Evolutionary conservation across 2,329 filamentous ascomycete species (phyloP).

Genomic region (Xylaria sp.): DNA sequence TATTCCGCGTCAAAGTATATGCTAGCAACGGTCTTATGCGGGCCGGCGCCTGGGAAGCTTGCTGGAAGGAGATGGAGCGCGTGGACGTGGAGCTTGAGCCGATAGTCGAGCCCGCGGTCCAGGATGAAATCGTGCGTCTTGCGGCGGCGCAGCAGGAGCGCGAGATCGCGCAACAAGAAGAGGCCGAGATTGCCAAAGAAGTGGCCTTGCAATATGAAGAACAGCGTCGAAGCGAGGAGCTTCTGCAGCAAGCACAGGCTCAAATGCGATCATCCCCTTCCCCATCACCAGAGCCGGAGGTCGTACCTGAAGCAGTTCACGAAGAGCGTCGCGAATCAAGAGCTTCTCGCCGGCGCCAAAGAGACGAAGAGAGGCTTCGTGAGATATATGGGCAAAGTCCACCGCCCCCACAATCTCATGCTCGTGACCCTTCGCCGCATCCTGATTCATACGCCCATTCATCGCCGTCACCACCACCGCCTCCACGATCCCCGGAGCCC

Average conservation of each 20-base stretch:
- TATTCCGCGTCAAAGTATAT: constrained; percentile 87
- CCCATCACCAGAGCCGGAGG: constrained; percentile 28
- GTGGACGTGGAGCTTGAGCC: constrained; percentile 93
- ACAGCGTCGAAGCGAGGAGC: constrained; percentile 46
- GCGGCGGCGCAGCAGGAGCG: constrained; percentile 58
- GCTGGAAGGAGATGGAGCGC: constrained; percentile 98
- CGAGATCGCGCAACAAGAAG: constrained; percentile 48
- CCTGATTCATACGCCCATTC: constrained; percentile 42
- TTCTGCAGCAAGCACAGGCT: constrained; percentile 32
- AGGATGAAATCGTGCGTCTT: constrained; percentile 70
- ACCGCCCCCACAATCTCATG: constrained; percentile 31
- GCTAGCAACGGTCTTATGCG: constrained; percentile 95
- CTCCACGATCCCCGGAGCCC: constrained; percentile 43
- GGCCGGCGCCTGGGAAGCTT: constrained; percentile 89
- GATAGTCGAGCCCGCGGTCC: constrained; percentile 68
- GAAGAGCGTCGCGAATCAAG: constrained; percentile 42
- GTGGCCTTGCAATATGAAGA: constrained; percentile 50
- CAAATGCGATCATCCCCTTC: constrained; percentile 14
- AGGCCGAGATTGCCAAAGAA: constrained; percentile 51
- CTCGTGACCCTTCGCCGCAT: constrained; percentile 36
- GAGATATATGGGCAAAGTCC: constrained; percentile 63
- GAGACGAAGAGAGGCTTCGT: constrained; percentile 63
- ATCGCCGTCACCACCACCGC: constrained; percentile 42
- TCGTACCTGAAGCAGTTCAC: constrained; percentile 23
- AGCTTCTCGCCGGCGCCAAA: constrained; percentile 49